Evolutionary conservation across 2,329 filamentous ascomycete genomes (phyloP).

Genomic region (Rhynchosporium secalis): DNA sequence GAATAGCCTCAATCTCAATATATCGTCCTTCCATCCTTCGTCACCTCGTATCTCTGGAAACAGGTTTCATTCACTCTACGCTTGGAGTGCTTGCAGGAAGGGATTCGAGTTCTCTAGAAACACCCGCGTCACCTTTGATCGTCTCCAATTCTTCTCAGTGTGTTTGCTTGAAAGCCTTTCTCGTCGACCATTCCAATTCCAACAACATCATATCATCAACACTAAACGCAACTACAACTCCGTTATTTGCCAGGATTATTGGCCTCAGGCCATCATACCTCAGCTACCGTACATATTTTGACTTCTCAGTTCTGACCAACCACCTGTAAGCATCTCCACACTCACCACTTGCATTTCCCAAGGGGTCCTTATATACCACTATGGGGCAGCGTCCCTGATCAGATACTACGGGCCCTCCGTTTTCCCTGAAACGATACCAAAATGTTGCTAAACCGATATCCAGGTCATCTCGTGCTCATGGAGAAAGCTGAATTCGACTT

Average conservation of each 20-base stretch:
- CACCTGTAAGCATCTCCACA: conserved; percentile 8
- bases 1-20: too few relatives aligned
- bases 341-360: neutral
- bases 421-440: neutral
- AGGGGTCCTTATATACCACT: neutral
- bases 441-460: conserved; percentile 7
- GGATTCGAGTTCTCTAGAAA: too few relatives aligned
- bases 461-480: neutral
- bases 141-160: too few relatives aligned
- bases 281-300: neutral
- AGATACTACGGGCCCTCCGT: neutral
- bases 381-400: neutral
- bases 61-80: too few relatives aligned
- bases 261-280: neutral
- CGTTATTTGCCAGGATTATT: neutral
- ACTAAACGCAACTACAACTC: neutral
- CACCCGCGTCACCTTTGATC: too few relatives aligned
- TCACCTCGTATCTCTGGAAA: too few relatives aligned
- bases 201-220: too few relatives aligned
- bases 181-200: too few relatives aligned
- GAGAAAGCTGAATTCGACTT: conserved; percentile 33
- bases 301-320: neutral
- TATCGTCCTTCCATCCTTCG: too few relatives aligned
- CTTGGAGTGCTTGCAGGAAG: too few relatives aligned
- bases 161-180: too few relatives aligned